Base-by-base conservation (phyloP, 208 protist species). In the Crithidia fasciculata region DNA sequence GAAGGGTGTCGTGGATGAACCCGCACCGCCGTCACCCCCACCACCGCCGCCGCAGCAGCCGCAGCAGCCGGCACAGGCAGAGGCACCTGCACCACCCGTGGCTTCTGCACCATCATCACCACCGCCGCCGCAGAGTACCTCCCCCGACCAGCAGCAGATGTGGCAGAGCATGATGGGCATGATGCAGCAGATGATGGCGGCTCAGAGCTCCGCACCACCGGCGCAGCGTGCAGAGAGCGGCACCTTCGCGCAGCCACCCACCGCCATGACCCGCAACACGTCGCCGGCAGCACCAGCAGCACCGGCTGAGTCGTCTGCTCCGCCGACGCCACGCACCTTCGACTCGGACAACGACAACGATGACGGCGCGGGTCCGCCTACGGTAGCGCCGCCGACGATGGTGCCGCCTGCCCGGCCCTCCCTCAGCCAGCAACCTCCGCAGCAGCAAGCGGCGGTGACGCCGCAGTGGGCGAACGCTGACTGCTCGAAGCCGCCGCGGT, bases 91-190 rank as follows among this genome's bases (percentile, higher is more conserved):
- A 8, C 9, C 45, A 49, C 45, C 45, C 12, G 45, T 13, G 45
- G 45, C 45, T 8, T 8, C 45, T 8, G 45, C 45, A 13, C 45
- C 45, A 13, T 28, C 28, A 28, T 28, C n/a, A n/a, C 28, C 28
- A 28, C 28, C 28, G 28, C 28, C 28, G 28, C 28, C 28, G 28
- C 28, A 28, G 28, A 28, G 28, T 28, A 28, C 28, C 28, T 28
- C 28, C 9, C 45, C 45, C 10, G 16, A 69, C 3, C 50, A 13
- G 47, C 74, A 71, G 36, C 74, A 39, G 68, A 82, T 68, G 64
- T 84, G 84, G 72, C 56, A 53, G 73, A 73, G 82, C 18, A 84
- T 88, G 85, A 76, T 85, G 80, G 55, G 57, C 37, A 84, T 90
- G 76, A 84, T 87, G 72, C 82, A 87, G 57, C 50, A 79, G 59